Base-by-base conservation (phyloP, 1,284 basidiomycete species). In the Cutaneotrichosporon sp. region DNA sequence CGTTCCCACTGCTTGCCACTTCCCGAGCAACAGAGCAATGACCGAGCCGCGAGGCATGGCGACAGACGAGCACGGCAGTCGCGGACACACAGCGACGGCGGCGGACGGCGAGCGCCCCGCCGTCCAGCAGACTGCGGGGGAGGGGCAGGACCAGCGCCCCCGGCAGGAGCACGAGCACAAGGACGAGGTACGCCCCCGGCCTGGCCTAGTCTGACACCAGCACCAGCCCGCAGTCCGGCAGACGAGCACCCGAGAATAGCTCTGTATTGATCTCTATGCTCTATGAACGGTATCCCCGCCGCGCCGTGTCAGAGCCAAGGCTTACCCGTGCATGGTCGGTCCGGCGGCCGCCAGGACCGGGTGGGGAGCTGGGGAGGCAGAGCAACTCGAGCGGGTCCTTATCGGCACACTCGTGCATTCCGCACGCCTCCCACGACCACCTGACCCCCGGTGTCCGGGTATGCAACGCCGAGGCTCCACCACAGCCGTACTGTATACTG, bases 71-170 rank as follows among this genome's bases (percentile, higher is more conserved):
- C 29, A 29, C 29, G 29, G 29, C 29, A 29, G 5, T 5, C 29
- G 29, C 5, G 29, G 29, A 29, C 29, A 29, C 29, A 29, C 29
- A 5, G 18, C 36, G 11, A 38, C 36, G 36, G 18, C 36, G 6
- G 36, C 36, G 14, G 36, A 38, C 14, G 36, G 11, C 36, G 36
- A 38, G 36, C 36, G 36, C 36, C 36, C 36, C 36, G 36, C 36
- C 36, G 18, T 16, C 5, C 36, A 14, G 6, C 36, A 38, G 36
- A 38, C 11, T 6, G 36, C 36, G 14, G 36, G 36, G 14, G 36
- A 38, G 36, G 36, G 36, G 36, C 43, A 45, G 43, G 34, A 36
- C n/a, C n/a, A n/a, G n/a, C n/a, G n/a, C n/a, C n/a, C n/a, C n/a
- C n/a, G n/a, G 11, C 10, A 14, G 1, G 43, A 45, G 43, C 43